A percentile compares a stretch with the other conserved stretches of the same genome.
Conservation (phyloP, 2,329 filamentous ascomycete genomes). For the Talaromyces sp. region DNA sequence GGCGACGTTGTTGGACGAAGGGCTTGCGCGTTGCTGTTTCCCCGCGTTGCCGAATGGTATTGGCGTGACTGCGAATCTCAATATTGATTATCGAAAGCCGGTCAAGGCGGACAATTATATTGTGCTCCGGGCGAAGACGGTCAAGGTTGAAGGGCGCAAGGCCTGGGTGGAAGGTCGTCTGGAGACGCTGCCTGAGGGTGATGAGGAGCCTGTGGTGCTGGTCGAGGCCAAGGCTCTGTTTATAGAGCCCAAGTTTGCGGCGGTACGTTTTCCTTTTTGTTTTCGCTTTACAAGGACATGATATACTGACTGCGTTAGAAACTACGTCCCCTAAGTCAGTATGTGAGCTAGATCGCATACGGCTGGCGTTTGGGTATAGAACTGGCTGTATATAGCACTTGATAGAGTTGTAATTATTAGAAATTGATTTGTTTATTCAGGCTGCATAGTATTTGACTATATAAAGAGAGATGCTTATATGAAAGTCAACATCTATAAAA, state of each 20-base stretch:
- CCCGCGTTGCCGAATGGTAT: slow-evolving; percentile 77
- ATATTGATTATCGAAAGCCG: slow-evolving; percentile 74
- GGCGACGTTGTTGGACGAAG: slow-evolving; percentile 90
- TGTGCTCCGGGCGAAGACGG: slow-evolving; percentile 72
- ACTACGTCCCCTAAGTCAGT: slow-evolving; percentile 18
- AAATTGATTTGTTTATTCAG: background rate
- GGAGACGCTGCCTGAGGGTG: slow-evolving; percentile 65
- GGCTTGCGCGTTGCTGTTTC: slow-evolving; percentile 81
- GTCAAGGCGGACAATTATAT: slow-evolving; percentile 69
- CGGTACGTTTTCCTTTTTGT: slow-evolving; percentile 44
- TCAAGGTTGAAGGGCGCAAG: slow-evolving; percentile 84
- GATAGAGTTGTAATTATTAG: background rate
- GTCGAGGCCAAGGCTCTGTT: slow-evolving; percentile 83
- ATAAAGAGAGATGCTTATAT: too few species aligned
- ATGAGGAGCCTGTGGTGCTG: slow-evolving; percentile 60
- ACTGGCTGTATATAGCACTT: background rate
- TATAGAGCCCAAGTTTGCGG: slow-evolving; percentile 77
- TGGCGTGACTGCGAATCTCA: slow-evolving; percentile 79
- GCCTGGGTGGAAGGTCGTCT: slow-evolving; percentile 87
- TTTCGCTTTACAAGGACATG: background rate
- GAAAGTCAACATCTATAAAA: too few species aligned
- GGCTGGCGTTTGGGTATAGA: background rate
- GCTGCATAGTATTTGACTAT: too few species aligned
- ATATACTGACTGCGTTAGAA: slow-evolving; percentile 1
- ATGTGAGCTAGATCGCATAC: background rate